phyloP scores from a whole-genome alignment of 2,329 filamentous ascomycete genomes.

The Botrytis fragariae region DNA sequence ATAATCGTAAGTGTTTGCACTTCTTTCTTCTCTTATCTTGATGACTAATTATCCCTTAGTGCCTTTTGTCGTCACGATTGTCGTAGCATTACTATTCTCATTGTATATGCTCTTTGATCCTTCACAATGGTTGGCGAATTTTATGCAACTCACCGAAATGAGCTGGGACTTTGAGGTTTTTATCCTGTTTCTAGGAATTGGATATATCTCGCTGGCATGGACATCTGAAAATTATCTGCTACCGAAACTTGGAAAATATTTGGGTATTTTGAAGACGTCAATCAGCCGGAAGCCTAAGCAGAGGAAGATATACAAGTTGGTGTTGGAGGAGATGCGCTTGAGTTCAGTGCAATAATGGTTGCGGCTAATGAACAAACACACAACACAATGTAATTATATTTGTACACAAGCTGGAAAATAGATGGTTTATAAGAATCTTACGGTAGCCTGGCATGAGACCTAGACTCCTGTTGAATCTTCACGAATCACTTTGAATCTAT shows the following conservation, averaged over 20 bases:
- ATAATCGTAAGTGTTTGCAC: conserved; percentile 64
- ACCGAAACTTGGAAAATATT: conserved; percentile 60
- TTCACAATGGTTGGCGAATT: conserved; percentile 60
- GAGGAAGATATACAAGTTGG: conserved; percentile 83
- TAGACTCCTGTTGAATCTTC: background rate
- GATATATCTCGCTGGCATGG: conserved; percentile 69
- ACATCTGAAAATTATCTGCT: conserved; percentile 70
- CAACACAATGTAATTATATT: background rate
- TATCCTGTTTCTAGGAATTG: conserved; percentile 66
- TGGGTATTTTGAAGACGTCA: conserved; percentile 61
- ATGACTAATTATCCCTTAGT: conserved; percentile 47
- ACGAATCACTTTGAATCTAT: background rate
- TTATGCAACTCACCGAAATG: conserved; percentile 87
- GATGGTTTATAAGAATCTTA: background rate
- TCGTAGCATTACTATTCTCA: conserved; percentile 63
- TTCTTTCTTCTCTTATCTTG: background rate
- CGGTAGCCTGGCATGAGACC: background rate
- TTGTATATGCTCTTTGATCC: conserved; percentile 80
- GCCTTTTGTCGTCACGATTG: conserved; percentile 79
- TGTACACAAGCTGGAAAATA: background rate
- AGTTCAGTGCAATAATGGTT: conserved; percentile 25
- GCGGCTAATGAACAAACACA: background rate
- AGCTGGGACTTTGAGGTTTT: conserved; percentile 69
- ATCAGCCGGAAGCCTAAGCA: conserved; percentile 65
- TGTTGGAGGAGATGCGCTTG: conserved; percentile 62